Conservation (phyloP, 2,329 filamentous ascomycete genomes). For the Botrytis medusae region DNA sequence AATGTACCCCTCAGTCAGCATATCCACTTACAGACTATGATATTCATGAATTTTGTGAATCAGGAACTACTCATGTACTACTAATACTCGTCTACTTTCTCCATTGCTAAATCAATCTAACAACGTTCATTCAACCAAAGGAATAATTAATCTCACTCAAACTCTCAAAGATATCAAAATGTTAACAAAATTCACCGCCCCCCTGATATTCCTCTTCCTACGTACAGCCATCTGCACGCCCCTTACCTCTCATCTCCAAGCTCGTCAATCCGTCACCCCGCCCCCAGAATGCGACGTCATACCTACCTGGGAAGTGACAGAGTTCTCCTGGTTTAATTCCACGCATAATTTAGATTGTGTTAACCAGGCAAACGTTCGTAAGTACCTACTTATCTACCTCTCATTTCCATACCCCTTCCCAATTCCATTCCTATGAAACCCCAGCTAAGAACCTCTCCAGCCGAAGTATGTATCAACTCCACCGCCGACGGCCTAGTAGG, state of each 20-base stretch:
- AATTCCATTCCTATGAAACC: background rate
- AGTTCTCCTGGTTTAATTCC: conserved; percentile 1
- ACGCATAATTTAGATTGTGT: conserved; percentile 7
- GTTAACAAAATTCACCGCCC: background rate
- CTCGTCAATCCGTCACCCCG: background rate
- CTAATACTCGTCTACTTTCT: background rate
- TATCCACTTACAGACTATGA: background rate
- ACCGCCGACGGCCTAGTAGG: background rate
- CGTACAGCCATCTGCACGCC: background rate
- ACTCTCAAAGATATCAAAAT: background rate
- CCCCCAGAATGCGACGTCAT: conserved; percentile 12
- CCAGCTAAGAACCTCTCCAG: background rate
- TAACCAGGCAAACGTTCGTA: background rate
- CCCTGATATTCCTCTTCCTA: background rate
- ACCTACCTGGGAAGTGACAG: background rate
- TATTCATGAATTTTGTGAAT: background rate
- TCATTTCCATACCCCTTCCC: background rate
- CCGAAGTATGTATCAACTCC: background rate
- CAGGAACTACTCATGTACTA: background rate
- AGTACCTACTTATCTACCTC: background rate
- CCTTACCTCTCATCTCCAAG: background rate
- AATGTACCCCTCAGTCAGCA: background rate
- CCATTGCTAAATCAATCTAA: background rate
- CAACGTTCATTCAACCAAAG: background rate
- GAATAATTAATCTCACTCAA: background rate